Percentiles rank a stretch among this genome's conserved stretches.
These are phyloP conservation scores for Hydrangea macrophylla DNA, from an alignment of 148 eudicot species.

Conservation along the genomic window DNA sequence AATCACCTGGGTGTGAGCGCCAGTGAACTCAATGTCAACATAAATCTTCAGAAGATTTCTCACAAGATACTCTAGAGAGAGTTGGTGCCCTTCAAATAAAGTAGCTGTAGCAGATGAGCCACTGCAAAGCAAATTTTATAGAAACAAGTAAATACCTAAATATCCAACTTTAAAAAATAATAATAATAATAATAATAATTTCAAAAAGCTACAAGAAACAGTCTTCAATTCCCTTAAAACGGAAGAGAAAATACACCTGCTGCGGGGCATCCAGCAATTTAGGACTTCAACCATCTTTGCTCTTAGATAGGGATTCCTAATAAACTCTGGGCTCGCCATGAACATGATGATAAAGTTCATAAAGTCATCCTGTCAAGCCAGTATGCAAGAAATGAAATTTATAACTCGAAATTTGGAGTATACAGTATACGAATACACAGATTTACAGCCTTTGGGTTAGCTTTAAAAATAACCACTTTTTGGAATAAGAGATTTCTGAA, in stretches of 20 bases:
- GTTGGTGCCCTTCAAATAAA: constrained; percentile 89
- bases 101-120: constrained; percentile 72
- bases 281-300: constrained; percentile 99
- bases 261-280: constrained; percentile 96
- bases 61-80: constrained; percentile 84
- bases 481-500: too few relatives aligned
- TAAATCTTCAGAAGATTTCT: constrained; percentile 89
- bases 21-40: constrained; percentile 98
- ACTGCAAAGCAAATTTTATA: constrained; percentile 37
- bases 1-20: constrained; percentile 96
- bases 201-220: too few relatives aligned
- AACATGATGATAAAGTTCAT: constrained; percentile 99
- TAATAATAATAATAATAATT: too few relatives aligned
- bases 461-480: too few relatives aligned
- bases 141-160: constrained; percentile 3
- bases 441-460: too few relatives aligned
- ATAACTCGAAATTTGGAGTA: neutral
- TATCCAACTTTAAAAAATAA: neutral
- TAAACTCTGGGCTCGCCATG: constrained; percentile 88
- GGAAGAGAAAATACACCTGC: constrained; percentile 45
- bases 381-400: neutral
- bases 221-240: neutral
- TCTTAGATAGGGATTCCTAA: constrained; percentile 92
- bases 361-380: constrained; percentile 73
- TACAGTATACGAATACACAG: neutral